Percentiles rank a stretch among this genome's conserved stretches.
phyloP scores from a whole-genome alignment of 2,329 filamentous ascomycete species.

The Phyllosticta citribraziliensis region DNA sequence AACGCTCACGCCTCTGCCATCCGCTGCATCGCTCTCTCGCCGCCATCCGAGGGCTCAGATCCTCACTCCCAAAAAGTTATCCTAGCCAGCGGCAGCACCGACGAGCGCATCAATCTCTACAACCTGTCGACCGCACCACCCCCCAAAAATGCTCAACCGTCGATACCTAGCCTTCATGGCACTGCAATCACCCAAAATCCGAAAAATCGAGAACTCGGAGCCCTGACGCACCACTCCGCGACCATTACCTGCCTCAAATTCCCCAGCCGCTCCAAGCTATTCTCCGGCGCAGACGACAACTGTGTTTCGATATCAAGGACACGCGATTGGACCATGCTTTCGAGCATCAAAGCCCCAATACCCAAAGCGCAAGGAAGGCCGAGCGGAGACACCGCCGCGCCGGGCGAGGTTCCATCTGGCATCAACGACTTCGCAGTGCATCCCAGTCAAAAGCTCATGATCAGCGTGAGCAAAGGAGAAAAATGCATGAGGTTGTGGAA shows the following conservation, averaged over 20 bases:
- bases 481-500: conserved; percentile 93
- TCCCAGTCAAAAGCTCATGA: conserved; percentile 92
- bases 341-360: conserved; percentile 78
- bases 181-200: conserved; percentile 73
- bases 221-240: conserved; percentile 75
- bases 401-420: conserved; percentile 72
- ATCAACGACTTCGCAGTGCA: conserved; percentile 94
- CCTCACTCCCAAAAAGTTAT: conserved; percentile 71
- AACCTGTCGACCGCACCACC: conserved; percentile 55
- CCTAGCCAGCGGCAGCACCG: conserved; percentile 82
- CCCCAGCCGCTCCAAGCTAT: conserved; percentile 74
- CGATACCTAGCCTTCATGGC: conserved; percentile 58
- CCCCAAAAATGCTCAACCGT: conserved; percentile 46
- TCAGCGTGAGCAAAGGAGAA: conserved; percentile 84
- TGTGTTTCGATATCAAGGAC: conserved; percentile 80
- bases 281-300: conserved; percentile 84
- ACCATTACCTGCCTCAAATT: conserved; percentile 73
- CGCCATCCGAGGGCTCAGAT: conserved; percentile 46
- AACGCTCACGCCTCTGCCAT: conserved; percentile 86
- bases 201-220: conserved; percentile 79
- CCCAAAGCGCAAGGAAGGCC: conserved; percentile 72
- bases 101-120: conserved; percentile 93
- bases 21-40: conserved; percentile 78
- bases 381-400: conserved; percentile 78
- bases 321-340: conserved; percentile 81